Percentiles rank a stretch among this genome's conserved stretches.
Conservation (phyloP, 1,284 basidiomycete genomes). For the Xerocomus nothofagi region DNA sequence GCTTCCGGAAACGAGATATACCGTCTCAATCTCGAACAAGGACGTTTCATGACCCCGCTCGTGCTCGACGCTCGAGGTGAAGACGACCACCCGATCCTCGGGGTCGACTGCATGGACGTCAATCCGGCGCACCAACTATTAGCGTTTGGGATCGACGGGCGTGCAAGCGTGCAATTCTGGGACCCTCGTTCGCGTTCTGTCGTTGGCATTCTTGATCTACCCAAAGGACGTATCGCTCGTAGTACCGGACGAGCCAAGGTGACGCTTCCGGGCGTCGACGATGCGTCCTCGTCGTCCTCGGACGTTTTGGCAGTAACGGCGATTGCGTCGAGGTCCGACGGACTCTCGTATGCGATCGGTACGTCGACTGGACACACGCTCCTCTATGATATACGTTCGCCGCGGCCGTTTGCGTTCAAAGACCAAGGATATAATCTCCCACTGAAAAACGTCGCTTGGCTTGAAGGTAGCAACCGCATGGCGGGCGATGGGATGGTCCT, state of each 20-base stretch:
- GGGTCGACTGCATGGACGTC: slow-evolving; percentile 91
- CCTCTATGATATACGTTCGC: slow-evolving; percentile 91
- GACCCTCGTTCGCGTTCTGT: slow-evolving; percentile 85
- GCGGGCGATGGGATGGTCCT: slow-evolving; percentile 86
- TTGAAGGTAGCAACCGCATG: slow-evolving; percentile 81
- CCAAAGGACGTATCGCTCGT: slow-evolving; percentile 58
- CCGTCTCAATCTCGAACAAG: slow-evolving; percentile 94
- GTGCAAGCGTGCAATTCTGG: slow-evolving; percentile 93
- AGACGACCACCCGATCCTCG: slow-evolving; percentile 58
- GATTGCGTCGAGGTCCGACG: slow-evolving; percentile 82
- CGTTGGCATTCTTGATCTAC: slow-evolving; percentile 79
- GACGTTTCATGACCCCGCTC: slow-evolving; percentile 86
- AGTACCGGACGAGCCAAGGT: slow-evolving; percentile 37
- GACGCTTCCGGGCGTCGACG: slow-evolving; percentile 46
- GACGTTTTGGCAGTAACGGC: slow-evolving; percentile 74
- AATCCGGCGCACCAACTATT: slow-evolving; percentile 93
- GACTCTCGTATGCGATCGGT: slow-evolving; percentile 91
- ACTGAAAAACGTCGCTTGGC: slow-evolving; percentile 86
- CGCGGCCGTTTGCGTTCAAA: slow-evolving; percentile 83
- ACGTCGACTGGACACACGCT: slow-evolving; percentile 94
- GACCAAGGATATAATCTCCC: slow-evolving; percentile 98
- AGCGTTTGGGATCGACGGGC: slow-evolving; percentile 84
- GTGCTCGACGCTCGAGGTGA: slow-evolving; percentile 49
- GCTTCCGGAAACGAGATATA: slow-evolving; percentile 86
- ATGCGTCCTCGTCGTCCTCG: slow-evolving; percentile 29